phyloP scores from a whole-genome alignment of 345 rosid species.

The Dimocarpus longan region DNA sequence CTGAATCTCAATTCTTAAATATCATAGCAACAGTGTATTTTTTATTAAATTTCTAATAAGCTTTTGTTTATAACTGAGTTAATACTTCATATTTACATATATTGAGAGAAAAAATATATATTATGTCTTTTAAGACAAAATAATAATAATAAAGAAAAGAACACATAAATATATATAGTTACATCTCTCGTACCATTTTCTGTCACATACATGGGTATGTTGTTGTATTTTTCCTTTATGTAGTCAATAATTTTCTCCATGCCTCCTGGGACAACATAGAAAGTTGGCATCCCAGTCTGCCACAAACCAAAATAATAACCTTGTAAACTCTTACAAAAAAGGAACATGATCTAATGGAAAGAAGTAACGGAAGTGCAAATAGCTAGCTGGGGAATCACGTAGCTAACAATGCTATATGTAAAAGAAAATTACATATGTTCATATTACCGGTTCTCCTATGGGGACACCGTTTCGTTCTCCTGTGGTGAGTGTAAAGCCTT shows the following conservation, averaged over 20 bases:
- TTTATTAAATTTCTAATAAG: too few species aligned
- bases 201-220: conserved; percentile 45
- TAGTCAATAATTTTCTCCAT: conserved; percentile 44
- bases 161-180: neutral
- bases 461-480: conserved; percentile 39
- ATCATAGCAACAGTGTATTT: too few species aligned
- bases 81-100: too few species aligned
- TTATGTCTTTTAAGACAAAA: too few species aligned
- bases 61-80: too few species aligned
- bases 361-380: too few species aligned
- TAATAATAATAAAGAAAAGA: too few species aligned
- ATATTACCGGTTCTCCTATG: conserved; percentile 38
- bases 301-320: neutral
- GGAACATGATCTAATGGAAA: too few species aligned
- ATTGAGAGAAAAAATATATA: too few species aligned
- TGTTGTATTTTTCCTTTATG: conserved; percentile 41
- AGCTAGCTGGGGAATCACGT: too few species aligned
- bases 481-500: conserved; percentile 39
- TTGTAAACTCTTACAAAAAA: neutral
- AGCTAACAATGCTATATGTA: too few species aligned
- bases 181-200: conserved; percentile 41
- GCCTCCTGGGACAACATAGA: conserved; percentile 49
- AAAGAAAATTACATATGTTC: neutral
- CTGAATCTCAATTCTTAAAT: too few species aligned
- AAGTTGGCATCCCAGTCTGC: conserved; percentile 35